Percentiles rank a stretch among this genome's conserved stretches.
Evolutionary conservation across 2,329 filamentous ascomycete species (phyloP).

Genomic region (Xylariaceae sp.): DNA sequence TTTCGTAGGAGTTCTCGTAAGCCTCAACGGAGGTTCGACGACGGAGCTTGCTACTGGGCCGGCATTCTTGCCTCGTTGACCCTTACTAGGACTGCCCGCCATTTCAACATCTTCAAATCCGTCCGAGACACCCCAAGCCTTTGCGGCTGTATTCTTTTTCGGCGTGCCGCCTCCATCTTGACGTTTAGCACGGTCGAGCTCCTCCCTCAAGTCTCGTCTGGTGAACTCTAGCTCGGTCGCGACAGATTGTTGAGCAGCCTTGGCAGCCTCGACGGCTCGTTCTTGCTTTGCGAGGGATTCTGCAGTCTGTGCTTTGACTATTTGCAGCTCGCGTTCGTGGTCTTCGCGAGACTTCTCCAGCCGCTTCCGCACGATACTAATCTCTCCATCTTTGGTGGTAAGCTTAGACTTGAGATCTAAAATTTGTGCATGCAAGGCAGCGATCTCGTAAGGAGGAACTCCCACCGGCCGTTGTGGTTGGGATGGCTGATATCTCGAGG

Average conservation of each 20-base stretch:
- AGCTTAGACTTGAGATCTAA: constrained; percentile 61
- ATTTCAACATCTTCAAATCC: constrained; percentile 76
- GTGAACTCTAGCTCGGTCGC: constrained; percentile 75
- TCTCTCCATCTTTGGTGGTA: constrained; percentile 71
- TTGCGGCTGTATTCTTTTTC: constrained; percentile 61
- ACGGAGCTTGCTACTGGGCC: constrained; percentile 52
- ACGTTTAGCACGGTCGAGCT: constrained; percentile 51
- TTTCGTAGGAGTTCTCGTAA: constrained; percentile 63
- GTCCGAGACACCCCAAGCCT: constrained; percentile 67
- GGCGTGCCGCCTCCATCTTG: constrained; percentile 60
- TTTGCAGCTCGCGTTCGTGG: constrained; percentile 66
- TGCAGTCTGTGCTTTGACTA: constrained; percentile 66
- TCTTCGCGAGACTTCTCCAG: constrained; percentile 65
- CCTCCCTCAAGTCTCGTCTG: constrained; percentile 72
- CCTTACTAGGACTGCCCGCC: constrained; percentile 59
- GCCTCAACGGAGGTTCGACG: constrained; percentile 47
- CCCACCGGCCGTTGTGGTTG: constrained; percentile 37
- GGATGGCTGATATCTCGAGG: constrained; percentile 44
- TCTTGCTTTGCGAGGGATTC: constrained; percentile 70
- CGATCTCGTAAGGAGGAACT: constrained; percentile 46
- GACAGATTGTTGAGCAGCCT: constrained; percentile 67
- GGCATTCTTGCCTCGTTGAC: constrained; percentile 49
- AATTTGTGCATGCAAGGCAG: constrained; percentile 59
- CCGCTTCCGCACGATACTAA: constrained; percentile 75
- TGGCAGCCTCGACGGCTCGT: constrained; percentile 67